A percentile compares a stretch with the other conserved stretches of the same genome.
phyloP scores from a whole-genome alignment of 2,329 filamentous ascomycete species.

The Fusarium verticillioides region DNA sequence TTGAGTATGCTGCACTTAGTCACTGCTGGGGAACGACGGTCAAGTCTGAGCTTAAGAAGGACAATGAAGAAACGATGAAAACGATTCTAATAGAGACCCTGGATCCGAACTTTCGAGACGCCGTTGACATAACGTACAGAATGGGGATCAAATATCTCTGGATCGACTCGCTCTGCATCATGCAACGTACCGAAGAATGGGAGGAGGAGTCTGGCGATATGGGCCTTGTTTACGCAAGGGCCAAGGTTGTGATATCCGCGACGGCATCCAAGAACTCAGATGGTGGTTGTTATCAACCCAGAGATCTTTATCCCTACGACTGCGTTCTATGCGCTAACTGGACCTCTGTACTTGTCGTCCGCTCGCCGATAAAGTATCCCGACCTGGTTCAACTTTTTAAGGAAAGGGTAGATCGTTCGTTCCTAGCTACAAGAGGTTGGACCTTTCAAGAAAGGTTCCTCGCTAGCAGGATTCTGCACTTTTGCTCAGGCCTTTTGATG shows the following conservation, averaged over 20 bases:
- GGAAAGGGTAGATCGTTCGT: fast-evolving
- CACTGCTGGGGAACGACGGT: background rate
- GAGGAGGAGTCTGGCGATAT: background rate
- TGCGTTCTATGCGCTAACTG: fast-evolving
- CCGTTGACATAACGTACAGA: background rate
- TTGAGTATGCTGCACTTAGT: fast-evolving
- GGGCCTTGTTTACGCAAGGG: background rate
- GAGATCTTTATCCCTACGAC: background rate
- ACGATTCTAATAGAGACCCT: background rate
- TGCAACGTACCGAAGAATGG: background rate
- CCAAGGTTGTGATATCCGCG: background rate
- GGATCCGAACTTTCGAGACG: background rate
- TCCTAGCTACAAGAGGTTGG: background rate
- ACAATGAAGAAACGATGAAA: background rate
- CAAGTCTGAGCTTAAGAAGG: background rate
- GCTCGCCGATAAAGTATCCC: background rate
- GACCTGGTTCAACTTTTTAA: background rate
- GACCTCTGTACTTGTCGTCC: fast-evolving
- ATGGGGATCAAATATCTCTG: background rate
- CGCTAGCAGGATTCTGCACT: background rate
- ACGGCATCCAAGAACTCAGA: background rate
- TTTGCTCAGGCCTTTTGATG: background rate
- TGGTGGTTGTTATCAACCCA: background rate
- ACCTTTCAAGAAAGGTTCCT: background rate
- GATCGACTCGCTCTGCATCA: background rate